phyloP scores from a whole-genome alignment of 148 eudicot genomes.

The Chenopodium formosanum region DNA sequence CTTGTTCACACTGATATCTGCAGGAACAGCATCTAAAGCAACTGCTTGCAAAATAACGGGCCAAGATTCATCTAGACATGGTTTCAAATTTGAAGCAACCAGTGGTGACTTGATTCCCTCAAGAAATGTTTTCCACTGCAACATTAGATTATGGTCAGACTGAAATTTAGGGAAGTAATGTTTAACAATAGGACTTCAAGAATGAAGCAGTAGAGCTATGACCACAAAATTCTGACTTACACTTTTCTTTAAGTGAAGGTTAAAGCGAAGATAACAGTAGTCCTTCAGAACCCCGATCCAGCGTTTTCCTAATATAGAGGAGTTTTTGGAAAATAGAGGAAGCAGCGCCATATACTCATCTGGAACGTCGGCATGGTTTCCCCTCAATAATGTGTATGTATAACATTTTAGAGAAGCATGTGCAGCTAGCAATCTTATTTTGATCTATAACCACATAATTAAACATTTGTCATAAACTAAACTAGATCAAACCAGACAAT shows the following conservation, averaged over 20 bases:
- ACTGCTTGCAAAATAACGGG: conserved; percentile 91
- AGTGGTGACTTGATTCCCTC: conserved; percentile 86
- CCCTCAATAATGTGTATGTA: conserved; percentile 75
- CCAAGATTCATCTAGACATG: conserved; percentile 90
- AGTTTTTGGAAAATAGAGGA: conserved; percentile 83
- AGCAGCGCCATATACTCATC: conserved; percentile 78
- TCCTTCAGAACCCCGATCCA: conserved; percentile 86
- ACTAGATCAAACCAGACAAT: conserved; percentile 3
- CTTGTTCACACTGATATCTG: conserved; percentile 30
- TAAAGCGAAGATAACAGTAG: conserved; percentile 68
- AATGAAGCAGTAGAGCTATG: conserved; percentile 3
- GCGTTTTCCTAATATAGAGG: conserved; percentile 61
- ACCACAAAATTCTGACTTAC: conserved; percentile 45
- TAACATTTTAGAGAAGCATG: conserved; percentile 98
- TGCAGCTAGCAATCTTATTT: conserved; percentile 86
- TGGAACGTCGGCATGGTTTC: conserved; percentile 57
- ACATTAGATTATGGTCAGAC: conserved; percentile 9
- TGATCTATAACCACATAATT: conserved; percentile 54
- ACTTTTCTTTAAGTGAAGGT: conserved; percentile 50
- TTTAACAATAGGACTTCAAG: neutral
- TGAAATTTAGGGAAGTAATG: neutral
- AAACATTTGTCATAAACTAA: conserved; percentile 6
- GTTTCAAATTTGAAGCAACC: conserved; percentile 66
- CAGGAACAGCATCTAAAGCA: conserved; percentile 88
- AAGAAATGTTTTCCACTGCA: conserved; percentile 91